Percentiles rank a stretch among this genome's conserved stretches.
Conservation (phyloP, 495 filamentous ascomycete genomes). For the Astrothelium macrocarpum region DNA sequence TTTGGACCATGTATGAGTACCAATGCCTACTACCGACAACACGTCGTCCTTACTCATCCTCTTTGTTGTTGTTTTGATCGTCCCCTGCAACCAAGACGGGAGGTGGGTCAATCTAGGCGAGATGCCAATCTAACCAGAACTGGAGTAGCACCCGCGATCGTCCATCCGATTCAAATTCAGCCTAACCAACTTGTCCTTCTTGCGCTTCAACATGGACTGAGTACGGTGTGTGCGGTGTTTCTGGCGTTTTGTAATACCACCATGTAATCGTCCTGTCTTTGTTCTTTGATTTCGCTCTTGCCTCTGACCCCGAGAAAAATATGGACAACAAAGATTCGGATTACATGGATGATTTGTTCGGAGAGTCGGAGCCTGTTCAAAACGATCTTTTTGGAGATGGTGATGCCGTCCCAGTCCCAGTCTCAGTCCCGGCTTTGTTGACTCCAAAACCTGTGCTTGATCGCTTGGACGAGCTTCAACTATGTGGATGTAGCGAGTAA, state of each 20-base stretch:
- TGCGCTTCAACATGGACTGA: no score
- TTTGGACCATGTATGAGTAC: no score
- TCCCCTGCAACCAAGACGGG: background rate
- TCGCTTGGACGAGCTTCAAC: conserved; percentile 68
- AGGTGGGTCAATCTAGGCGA: background rate
- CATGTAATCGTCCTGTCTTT: background rate
- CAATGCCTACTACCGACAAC: no score
- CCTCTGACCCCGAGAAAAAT: background rate
- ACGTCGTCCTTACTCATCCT: background rate
- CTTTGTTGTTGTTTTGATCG: conserved; percentile 4
- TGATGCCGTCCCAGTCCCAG: conserved; percentile 43
- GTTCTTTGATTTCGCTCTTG: background rate
- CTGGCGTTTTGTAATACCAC: background rate
- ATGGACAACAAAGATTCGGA: conserved; percentile 66
- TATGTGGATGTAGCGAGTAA: conserved; percentile 76
- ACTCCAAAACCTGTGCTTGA: conserved; percentile 56
- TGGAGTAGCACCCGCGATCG: background rate
- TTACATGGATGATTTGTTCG: conserved; percentile 59
- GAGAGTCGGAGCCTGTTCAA: conserved; percentile 41
- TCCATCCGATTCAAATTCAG: no score
- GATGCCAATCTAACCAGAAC: background rate
- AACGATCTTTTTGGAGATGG: conserved; percentile 69
- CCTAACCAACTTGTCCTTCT: no score
- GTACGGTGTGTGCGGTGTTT: background rate
- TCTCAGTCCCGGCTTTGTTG: conserved; percentile 39